phyloP scores from a whole-genome alignment of 2,329 filamentous ascomycete genomes.

The Raffaelea ambrosiae region DNA sequence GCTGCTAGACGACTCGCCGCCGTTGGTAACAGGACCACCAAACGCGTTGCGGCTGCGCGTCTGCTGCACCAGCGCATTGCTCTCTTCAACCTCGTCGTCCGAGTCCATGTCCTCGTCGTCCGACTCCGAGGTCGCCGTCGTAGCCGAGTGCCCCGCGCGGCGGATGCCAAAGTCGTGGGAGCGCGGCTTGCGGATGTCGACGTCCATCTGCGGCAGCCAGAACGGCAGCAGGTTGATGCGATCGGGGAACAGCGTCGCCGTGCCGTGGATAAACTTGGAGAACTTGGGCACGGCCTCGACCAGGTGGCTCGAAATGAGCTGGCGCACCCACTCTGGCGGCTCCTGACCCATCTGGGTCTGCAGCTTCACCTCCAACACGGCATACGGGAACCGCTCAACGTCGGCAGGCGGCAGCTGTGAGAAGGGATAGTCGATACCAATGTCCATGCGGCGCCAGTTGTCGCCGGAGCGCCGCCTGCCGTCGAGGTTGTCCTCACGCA shows the following conservation, averaged over 20 bases:
- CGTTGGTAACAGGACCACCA: background rate
- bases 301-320: conserved; percentile 85
- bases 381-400: conserved; percentile 88
- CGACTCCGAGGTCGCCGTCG: conserved; percentile 69
- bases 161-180: conserved; percentile 88
- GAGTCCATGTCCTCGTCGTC: conserved; percentile 56
- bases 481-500: conserved; percentile 90
- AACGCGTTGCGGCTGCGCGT: conserved; percentile 18
- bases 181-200: conserved; percentile 89
- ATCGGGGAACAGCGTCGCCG: conserved; percentile 75
- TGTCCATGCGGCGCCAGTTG: conserved; percentile 96
- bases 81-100: conserved; percentile 60
- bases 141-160: conserved; percentile 64
- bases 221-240: conserved; percentile 87
- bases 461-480: conserved; percentile 66
- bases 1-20: conserved; percentile 26
- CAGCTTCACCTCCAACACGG: conserved; percentile 92
- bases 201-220: conserved; percentile 98
- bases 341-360: conserved; percentile 95
- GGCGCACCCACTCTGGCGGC: conserved; percentile 91
- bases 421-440: conserved; percentile 94
- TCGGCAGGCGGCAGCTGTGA: conserved; percentile 78
- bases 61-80: conserved; percentile 23
- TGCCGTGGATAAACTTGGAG: conserved; percentile 97
- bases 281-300: conserved; percentile 99